Conservation (phyloP, 2,329 filamentous ascomycete genomes). For the Penicillium sp. region DNA sequence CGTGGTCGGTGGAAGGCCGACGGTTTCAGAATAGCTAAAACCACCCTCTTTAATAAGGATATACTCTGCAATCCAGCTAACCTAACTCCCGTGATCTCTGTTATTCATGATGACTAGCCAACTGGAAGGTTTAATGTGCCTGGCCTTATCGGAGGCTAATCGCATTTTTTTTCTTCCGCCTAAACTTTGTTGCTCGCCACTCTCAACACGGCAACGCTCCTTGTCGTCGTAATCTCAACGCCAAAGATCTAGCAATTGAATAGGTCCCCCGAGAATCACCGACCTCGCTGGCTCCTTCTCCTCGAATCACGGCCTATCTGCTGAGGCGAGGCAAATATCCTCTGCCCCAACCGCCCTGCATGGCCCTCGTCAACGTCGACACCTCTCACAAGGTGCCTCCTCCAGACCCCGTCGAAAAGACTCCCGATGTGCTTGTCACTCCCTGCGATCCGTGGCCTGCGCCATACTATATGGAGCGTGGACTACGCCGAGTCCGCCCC, state of each 20-base stretch:
- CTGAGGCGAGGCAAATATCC: slow-evolving; percentile 38
- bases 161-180: slow-evolving; percentile 15
- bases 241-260: background rate
- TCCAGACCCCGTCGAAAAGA: slow-evolving; percentile 27
- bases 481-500: slow-evolving; percentile 52
- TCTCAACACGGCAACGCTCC: slow-evolving; percentile 6
- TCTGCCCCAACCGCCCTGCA: slow-evolving; percentile 33
- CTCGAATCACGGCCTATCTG: slow-evolving; percentile 43
- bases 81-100: too few relatives aligned
- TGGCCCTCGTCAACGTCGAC: slow-evolving; percentile 41
- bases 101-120: background rate
- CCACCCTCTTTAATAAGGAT: background rate
- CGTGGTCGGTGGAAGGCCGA: background rate
- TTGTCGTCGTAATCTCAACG: background rate
- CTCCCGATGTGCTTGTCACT: slow-evolving; percentile 33
- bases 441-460: slow-evolving; percentile 53
- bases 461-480: slow-evolving; percentile 82
- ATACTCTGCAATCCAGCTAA: background rate
- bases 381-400: slow-evolving; percentile 27
- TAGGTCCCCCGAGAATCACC: background rate
- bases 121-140: slow-evolving; percentile 5
- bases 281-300: slow-evolving; percentile 38
- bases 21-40: background rate
- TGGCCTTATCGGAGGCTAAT: slow-evolving; percentile 14
- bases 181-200: slow-evolving; percentile 11